Percentiles rank a stretch among this genome's conserved stretches.
Evolutionary conservation across 2,329 filamentous ascomycete species (phyloP).

Genomic region (Aspergillus pseudoviridinutans): DNA sequence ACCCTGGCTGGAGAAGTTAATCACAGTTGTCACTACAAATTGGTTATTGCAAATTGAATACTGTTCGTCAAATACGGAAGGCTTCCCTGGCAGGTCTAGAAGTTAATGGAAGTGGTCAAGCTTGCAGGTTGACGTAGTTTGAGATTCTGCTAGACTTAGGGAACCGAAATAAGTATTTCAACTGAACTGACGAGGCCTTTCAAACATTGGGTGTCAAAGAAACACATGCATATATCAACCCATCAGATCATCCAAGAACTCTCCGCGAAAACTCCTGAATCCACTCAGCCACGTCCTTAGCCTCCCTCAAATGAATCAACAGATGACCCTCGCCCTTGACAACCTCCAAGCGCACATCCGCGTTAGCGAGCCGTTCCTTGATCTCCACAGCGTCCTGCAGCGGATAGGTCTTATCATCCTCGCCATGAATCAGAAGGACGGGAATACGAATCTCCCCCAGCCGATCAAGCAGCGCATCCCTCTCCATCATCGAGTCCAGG

Average conservation of each 20-base stretch:
- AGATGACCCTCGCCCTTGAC: constrained; percentile 1
- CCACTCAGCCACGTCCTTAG: background rate
- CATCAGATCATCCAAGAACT: background rate
- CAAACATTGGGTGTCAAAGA: no score
- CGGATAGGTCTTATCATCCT: constrained; percentile 2
- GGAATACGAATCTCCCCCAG: background rate
- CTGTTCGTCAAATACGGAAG: no score
- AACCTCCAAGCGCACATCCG: background rate
- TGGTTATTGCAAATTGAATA: no score
- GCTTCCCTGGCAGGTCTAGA: no score
- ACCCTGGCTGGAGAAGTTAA: no score
- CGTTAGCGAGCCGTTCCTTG: background rate
- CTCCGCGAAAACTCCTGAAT: background rate
- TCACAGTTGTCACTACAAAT: no score
- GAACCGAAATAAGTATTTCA: no score
- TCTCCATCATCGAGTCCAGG: background rate
- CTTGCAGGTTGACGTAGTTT: no score
- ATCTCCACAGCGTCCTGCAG: background rate
- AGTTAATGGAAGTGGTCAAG: no score
- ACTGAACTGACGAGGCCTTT: no score
- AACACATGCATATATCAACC: background rate
- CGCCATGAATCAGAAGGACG: background rate
- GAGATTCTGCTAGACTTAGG: no score
- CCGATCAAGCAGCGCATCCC: background rate
- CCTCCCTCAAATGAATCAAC: background rate